These are phyloP conservation scores for Stygiomarasmius scandens DNA, from an alignment of 1,284 basidiomycete genomes.

Conservation along the genomic window DNA sequence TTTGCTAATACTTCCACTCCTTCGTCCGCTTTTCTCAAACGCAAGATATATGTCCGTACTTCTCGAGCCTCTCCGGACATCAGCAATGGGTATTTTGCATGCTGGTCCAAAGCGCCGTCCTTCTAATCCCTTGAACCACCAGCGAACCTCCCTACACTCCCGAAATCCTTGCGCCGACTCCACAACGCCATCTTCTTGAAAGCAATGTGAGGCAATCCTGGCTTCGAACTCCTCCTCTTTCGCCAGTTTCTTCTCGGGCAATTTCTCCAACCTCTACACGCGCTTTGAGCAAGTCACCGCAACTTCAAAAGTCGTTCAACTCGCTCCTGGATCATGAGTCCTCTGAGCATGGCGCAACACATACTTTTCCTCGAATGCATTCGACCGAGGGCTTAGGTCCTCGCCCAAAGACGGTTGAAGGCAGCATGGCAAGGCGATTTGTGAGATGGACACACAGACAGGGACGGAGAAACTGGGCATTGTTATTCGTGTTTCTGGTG, in stretches of 20 bases:
- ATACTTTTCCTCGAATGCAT: constrained; percentile 14
- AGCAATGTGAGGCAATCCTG: constrained; percentile 52
- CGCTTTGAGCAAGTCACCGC: constrained; percentile 8
- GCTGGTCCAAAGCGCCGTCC: neutral
- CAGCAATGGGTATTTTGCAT: neutral
- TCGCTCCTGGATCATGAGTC: constrained; percentile 22
- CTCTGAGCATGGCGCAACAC: constrained; percentile 20
- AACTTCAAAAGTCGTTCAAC: constrained; percentile 22
- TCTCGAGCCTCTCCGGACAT: constrained; percentile 1
- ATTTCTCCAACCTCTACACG: constrained; percentile 31
- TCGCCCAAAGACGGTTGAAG: constrained; percentile 31
- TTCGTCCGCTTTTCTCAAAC: constrained; percentile 5
- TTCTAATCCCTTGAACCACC: neutral
- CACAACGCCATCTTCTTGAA: constrained; percentile 57
- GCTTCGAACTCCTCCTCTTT: constrained; percentile 47
- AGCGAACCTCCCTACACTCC: constrained; percentile 20
- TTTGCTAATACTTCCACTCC: constrained; percentile 7
- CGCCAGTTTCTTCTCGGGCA: constrained; percentile 48
- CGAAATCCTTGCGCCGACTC: constrained; percentile 59
- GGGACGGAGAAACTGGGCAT: constrained; percentile 59
- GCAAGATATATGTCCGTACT: neutral
- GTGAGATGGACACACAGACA: constrained; percentile 77
- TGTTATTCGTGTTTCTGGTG: constrained; percentile 53
- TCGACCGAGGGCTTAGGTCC: neutral
- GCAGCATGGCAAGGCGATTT: constrained; percentile 62